A percentile compares a stretch with the other conserved stretches of the same genome.
These are phyloP conservation scores for Populus ilicifolia DNA, from an alignment of 345 rosid genomes.

Conservation along the genomic window DNA sequence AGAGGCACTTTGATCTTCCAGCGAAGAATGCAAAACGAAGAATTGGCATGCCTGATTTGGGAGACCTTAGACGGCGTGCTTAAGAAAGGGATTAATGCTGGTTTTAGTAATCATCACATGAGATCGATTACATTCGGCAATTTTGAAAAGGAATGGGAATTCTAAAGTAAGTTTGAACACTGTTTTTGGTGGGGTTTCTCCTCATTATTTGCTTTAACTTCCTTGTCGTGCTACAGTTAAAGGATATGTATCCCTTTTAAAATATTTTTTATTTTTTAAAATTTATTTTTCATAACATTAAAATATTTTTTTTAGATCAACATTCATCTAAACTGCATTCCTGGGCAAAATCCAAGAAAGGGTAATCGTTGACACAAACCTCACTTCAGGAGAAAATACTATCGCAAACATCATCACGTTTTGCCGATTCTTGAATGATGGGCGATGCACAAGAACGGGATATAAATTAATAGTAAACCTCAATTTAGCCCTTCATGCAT, in stretches of 20 bases:
- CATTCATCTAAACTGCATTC: too few species aligned
- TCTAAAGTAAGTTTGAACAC: background rate
- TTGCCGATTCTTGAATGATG: too few species aligned
- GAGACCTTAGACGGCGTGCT: background rate
- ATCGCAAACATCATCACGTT: too few species aligned
- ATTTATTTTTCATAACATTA: too few species aligned
- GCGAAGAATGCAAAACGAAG: background rate
- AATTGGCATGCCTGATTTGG: too few species aligned
- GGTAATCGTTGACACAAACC: background rate
- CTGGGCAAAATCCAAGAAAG: background rate
- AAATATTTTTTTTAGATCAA: too few species aligned
- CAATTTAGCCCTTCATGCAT: too few species aligned
- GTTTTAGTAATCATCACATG: background rate
- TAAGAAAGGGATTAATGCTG: background rate
- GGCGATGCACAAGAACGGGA: too few species aligned
- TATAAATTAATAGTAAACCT: too few species aligned
- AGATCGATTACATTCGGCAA: too few species aligned
- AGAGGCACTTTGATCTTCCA: background rate
- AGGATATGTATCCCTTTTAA: too few species aligned
- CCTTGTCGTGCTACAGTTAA: background rate
- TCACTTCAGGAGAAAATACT: background rate
- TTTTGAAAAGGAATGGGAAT: background rate
- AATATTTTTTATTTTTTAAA: too few species aligned
- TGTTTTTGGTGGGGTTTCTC: slow-evolving; percentile 5
- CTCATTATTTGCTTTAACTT: background rate